Base-by-base conservation (phyloP, 2,329 filamentous ascomycete species). In the Ophiostoma tasmaniense region DNA sequence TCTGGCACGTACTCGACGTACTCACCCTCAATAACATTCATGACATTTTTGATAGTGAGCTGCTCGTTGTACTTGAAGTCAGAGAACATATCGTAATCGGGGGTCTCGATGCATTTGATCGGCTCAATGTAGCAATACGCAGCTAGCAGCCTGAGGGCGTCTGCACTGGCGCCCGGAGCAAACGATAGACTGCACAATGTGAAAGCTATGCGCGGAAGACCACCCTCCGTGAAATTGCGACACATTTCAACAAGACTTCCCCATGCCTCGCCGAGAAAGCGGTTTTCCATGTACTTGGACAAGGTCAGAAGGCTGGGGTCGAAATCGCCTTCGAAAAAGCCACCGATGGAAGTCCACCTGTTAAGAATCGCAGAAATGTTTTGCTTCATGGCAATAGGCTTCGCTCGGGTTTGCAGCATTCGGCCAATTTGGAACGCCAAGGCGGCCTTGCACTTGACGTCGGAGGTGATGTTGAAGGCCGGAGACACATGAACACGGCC, bases 61-160 rank as follows among this genome's bases (percentile, higher is more conserved):
- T 33, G n/a, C 11, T 72, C 64, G 7, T 70, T 45, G 62, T 69
- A 68, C 2, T 14, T 22, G 52, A 71, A 72, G 1, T 28, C 59
- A 25, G 28, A 8, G 25, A 52, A 71, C 0, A 37, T n/a, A 2
- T 13, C 22, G 13, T 67, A 37, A 0, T 0, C 0, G 1, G 70
- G 82, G 2, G 80, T 74, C 1, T 73, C 6, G 0, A 83, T 68
- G 0, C 14, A 55, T 67, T 78, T 80, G 1, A 86, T 71, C 0
- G 78, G 76, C 0, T 77, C 71, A 20, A 81, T 73, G 0, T 81
- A 72, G 0, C 77, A 76, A 72, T 82, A 85, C 0, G 82, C 79
- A 5, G 81, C 75, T 1, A 88, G 72, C 0, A 79, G 72, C 13
- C 73, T 73, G 4, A 76, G 68, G 1, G 75, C 66, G 14, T 72